These are phyloP conservation scores for Pseudocercospora ulei DNA, from an alignment of 2,329 filamentous ascomycete genomes.

Conservation along the genomic window DNA sequence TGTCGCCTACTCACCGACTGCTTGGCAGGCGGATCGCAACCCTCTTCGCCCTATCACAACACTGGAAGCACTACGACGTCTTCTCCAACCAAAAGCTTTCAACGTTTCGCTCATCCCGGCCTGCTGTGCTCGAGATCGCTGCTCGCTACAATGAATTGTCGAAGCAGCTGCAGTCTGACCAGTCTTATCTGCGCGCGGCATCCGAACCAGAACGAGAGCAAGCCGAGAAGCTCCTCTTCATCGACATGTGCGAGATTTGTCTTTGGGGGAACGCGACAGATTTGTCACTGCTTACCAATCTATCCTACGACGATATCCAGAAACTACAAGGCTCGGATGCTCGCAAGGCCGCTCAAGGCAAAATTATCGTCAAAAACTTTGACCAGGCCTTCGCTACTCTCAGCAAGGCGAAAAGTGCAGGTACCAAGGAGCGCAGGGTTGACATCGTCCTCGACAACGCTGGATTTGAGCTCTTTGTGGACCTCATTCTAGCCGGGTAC, in stretches of 20 bases:
- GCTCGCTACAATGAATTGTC: slow-evolving; percentile 67
- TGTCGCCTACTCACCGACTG: slow-evolving; percentile 90
- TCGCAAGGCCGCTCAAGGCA: slow-evolving; percentile 76
- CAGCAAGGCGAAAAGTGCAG: slow-evolving; percentile 53
- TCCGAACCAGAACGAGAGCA: slow-evolving; percentile 49
- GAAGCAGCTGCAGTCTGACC: slow-evolving; percentile 51
- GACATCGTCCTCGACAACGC: slow-evolving; percentile 96
- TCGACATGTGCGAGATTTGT: slow-evolving; percentile 91
- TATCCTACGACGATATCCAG: slow-evolving; percentile 93
- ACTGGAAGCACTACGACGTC: slow-evolving; percentile 86
- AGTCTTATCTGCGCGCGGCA: slow-evolving; percentile 37
- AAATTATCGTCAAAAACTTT: slow-evolving; percentile 84
- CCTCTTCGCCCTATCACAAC: slow-evolving; percentile 62
- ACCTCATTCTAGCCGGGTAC: slow-evolving; percentile 84
- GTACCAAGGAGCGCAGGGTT: slow-evolving; percentile 59
- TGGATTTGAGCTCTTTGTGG: slow-evolving; percentile 93
- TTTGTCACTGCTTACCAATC: slow-evolving; percentile 75
- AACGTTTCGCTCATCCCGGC: slow-evolving; percentile 83
- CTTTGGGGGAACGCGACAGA: slow-evolving; percentile 97
- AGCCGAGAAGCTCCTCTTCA: slow-evolving; percentile 69
- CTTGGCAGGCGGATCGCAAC: slow-evolving; percentile 76
- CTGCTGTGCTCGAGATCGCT: slow-evolving; percentile 73
- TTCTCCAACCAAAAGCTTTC: slow-evolving; percentile 83
- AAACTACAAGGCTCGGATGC: slow-evolving; percentile 85
- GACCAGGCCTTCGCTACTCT: slow-evolving; percentile 60